These are phyloP conservation scores for Platismatia glauca DNA, from an alignment of 495 filamentous ascomycete genomes.

Conservation along the genomic window DNA sequence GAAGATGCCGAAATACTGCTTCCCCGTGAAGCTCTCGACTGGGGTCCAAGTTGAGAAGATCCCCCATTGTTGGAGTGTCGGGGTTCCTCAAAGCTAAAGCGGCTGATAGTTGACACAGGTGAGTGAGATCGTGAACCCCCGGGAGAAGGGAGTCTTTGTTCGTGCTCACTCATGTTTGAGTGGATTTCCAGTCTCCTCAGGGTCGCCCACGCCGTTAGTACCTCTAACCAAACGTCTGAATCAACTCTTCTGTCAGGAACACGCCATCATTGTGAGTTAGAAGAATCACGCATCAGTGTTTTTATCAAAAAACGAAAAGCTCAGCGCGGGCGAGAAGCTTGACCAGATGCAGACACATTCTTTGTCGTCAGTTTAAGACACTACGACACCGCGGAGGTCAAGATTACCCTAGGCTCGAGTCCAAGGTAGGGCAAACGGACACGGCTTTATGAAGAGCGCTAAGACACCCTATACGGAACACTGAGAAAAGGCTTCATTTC, in stretches of 20 bases:
- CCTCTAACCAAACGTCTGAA: neutral
- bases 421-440: neutral
- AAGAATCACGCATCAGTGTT: neutral
- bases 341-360: neutral
- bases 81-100: neutral
- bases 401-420: neutral
- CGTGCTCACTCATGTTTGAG: neutral
- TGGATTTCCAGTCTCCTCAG: neutral
- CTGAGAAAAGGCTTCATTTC: neutral
- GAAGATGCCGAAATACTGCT: conserved; percentile 3
- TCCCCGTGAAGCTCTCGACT: neutral
- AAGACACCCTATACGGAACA: neutral
- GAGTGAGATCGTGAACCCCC: neutral
- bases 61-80: neutral
- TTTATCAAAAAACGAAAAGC: neutral
- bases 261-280: neutral
- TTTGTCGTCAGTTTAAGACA: neutral
- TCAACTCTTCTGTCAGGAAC: neutral
- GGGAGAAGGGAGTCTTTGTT: neutral
- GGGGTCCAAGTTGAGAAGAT: neutral
- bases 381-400: neutral
- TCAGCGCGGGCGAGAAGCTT: neutral
- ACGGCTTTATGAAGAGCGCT: neutral
- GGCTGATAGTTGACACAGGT: neutral
- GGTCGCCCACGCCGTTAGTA: neutral